These are phyloP conservation scores for Pestalotiopsis sp. DNA, from an alignment of 2,329 filamentous ascomycete genomes.

Conservation along the genomic window DNA sequence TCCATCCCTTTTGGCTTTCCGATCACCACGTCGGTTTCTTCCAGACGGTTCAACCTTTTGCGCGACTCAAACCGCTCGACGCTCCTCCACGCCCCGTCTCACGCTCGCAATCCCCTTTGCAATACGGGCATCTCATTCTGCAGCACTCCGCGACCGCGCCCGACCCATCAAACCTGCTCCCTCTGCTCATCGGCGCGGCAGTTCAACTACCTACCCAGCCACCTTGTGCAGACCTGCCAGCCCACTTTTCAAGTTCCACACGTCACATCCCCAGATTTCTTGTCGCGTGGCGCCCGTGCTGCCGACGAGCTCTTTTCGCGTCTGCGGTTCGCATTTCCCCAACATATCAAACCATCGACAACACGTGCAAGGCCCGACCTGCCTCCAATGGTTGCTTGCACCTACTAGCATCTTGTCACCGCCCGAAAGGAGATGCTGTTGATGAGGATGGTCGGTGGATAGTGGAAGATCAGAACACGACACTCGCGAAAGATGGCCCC, in stretches of 20 bases:
- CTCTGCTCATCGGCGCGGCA: slow-evolving; percentile 13
- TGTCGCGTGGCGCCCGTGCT: slow-evolving; percentile 36
- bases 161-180: background rate
- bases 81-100: background rate
- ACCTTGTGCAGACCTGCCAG: slow-evolving; percentile 20
- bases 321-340: slow-evolving; percentile 14
- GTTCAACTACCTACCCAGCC: background rate
- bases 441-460: slow-evolving; percentile 61
- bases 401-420: slow-evolving; percentile 27
- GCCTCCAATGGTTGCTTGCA: slow-evolving; percentile 39
- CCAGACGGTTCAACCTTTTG: slow-evolving; percentile 5
- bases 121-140: slow-evolving; percentile 9
- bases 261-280: slow-evolving; percentile 33
- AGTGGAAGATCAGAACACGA: slow-evolving; percentile 53
- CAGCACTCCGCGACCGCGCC: slow-evolving; percentile 14
- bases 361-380: slow-evolving; percentile 12
- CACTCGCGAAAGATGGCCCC: slow-evolving; percentile 54
- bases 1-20: slow-evolving; percentile 13
- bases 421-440: background rate
- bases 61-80: slow-evolving; percentile 19
- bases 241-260: slow-evolving; percentile 29
- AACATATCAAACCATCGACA: slow-evolving; percentile 8
- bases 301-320: slow-evolving; percentile 22
- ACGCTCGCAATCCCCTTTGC: background rate
- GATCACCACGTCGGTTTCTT: slow-evolving; percentile 12